Conservation (phyloP, 73 alveolate genomes). For the Paraurostyla sp. region DNA sequence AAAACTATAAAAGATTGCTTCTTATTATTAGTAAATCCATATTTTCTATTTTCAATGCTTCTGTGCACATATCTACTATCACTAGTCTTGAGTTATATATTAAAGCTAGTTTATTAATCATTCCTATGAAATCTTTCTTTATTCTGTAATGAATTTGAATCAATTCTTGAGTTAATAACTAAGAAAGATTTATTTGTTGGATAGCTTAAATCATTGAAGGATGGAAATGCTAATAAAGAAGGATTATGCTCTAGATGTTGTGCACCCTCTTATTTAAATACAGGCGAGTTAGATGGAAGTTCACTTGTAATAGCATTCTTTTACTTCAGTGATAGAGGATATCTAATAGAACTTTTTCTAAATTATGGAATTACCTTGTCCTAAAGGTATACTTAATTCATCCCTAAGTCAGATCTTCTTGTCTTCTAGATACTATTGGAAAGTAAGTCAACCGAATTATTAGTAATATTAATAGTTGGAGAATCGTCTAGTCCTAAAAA, state of each 20-base stretch:
- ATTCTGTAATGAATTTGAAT: background rate
- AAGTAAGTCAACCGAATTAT: no score
- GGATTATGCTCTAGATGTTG: background rate
- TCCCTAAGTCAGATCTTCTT: no score
- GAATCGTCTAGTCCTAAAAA: no score
- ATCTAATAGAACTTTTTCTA: no score
- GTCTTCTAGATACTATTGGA: no score
- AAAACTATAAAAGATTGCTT: background rate
- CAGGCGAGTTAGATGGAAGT: background rate
- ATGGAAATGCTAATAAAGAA: background rate
- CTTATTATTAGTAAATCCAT: constrained; percentile 9
- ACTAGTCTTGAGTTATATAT: background rate
- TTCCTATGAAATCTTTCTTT: constrained; percentile 10
- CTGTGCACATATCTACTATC: background rate
- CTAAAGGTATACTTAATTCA: no score
- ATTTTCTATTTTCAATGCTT: background rate
- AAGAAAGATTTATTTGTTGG: background rate
- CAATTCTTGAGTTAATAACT: constrained; percentile 9
- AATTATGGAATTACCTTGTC: no score
- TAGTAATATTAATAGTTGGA: no score
- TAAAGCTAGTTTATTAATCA: background rate
- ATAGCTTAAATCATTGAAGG: background rate
- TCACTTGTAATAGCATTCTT: background rate
- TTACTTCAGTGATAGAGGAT: background rate
- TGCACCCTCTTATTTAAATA: no score